Conservation (phyloP, 768 basidiomycete genomes). For the Suillus ampliporus region DNA sequence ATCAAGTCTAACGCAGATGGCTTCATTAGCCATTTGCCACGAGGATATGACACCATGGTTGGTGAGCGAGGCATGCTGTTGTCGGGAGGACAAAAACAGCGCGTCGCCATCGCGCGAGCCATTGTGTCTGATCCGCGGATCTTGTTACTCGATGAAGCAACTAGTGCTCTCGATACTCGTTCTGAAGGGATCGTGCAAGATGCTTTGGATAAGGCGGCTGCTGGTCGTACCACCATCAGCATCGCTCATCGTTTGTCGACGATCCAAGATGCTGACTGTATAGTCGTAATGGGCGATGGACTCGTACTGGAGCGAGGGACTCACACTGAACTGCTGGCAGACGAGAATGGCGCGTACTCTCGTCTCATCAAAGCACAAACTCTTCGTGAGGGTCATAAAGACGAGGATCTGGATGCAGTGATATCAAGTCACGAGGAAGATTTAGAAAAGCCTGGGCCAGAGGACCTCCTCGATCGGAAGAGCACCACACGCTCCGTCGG, state of each 20-base stretch:
- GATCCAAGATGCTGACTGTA: conserved; percentile 52
- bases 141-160: conserved; percentile 55
- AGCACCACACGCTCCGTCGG: conserved; percentile 22
- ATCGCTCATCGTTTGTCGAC: conserved; percentile 42
- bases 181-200: conserved; percentile 59
- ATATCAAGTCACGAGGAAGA: conserved; percentile 19
- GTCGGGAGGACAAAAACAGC: conserved; percentile 57
- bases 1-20: conserved; percentile 59
- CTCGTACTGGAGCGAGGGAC: conserved; percentile 50
- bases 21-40: conserved; percentile 52
- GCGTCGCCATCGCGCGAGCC: conserved; percentile 58
- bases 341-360: conserved; percentile 46
- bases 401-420: conserved; percentile 15
- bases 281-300: conserved; percentile 51
- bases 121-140: conserved; percentile 56
- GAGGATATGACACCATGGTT: conserved; percentile 57
- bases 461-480: conserved; percentile 36
- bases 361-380: conserved; percentile 51
- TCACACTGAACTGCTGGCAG: conserved; percentile 43
- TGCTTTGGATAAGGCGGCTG: conserved; percentile 55
- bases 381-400: conserved; percentile 37
- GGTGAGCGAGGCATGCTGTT: conserved; percentile 56
- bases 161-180: conserved; percentile 54
- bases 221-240: conserved; percentile 43
- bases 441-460: conserved; percentile 33